Percentiles rank a stretch among this genome's conserved stretches.
Conservation (phyloP, 2,329 filamentous ascomycete species). For the Sporothrix luriei region DNA sequence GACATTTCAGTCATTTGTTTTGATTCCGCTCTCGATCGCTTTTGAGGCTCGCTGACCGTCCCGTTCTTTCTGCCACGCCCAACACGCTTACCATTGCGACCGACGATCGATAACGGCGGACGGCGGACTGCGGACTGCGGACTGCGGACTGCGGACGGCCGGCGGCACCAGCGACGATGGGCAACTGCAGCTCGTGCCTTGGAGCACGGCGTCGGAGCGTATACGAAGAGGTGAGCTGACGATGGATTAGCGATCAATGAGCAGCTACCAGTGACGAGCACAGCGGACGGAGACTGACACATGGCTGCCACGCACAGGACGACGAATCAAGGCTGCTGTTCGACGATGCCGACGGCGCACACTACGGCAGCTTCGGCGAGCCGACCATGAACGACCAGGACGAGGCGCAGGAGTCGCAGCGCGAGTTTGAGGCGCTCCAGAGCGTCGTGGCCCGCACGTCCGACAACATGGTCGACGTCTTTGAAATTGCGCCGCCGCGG, state of each 20-base stretch:
- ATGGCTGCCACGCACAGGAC: constrained; percentile 46
- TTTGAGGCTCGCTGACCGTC: background rate
- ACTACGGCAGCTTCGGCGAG: constrained; percentile 66
- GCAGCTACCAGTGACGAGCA: background rate
- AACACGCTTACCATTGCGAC: background rate
- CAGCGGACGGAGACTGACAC: background rate
- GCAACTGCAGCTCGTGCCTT: constrained; percentile 63
- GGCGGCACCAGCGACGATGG: constrained; percentile 59
- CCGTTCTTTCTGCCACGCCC: background rate
- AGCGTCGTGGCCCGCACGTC: constrained; percentile 66
- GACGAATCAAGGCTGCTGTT: constrained; percentile 62
- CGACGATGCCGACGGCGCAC: constrained; percentile 60
- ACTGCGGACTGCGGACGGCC: too few species aligned
- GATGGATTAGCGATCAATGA: background rate
- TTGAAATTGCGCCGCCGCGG: constrained; percentile 63
- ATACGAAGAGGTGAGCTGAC: constrained; percentile 56
- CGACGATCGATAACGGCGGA: background rate
- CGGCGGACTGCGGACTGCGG: too few species aligned
- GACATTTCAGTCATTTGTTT: background rate
- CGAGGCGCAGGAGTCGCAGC: constrained; percentile 64
- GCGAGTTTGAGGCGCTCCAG: constrained; percentile 66
- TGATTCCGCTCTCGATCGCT: background rate
- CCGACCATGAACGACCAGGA: constrained; percentile 57
- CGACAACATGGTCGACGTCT: constrained; percentile 69
- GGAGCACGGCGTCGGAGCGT: constrained; percentile 55